Conservation (phyloP, 2,329 filamentous ascomycete species). For the Microdochium bolleyi region DNA sequence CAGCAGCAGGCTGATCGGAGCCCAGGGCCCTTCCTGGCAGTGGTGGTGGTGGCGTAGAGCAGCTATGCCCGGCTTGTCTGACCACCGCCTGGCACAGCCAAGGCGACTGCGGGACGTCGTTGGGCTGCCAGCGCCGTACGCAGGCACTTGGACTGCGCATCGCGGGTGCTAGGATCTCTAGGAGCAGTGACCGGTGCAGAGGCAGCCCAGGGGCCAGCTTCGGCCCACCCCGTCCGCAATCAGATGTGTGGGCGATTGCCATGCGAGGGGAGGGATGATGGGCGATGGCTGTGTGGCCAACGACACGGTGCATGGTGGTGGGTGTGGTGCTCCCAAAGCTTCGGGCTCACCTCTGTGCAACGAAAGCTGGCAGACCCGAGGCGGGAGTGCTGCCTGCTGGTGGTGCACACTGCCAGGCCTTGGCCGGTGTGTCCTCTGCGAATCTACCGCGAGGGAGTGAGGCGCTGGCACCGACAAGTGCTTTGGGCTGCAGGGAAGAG, state of each 20-base stretch:
- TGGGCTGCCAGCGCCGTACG: not conserved
- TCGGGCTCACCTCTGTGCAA: constrained; percentile 1
- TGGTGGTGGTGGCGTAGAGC: constrained; percentile 5
- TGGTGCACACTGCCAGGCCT: not conserved
- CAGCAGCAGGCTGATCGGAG: constrained; percentile 16
- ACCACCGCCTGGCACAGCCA: not conserved
- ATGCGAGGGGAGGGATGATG: not conserved
- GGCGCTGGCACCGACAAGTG: not conserved
- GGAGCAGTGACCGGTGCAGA: no score
- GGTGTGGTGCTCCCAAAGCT: not conserved
- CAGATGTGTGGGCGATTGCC: not conserved
- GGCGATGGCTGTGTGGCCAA: not conserved
- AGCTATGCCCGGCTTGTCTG: constrained; percentile 13
- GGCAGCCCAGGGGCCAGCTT: not conserved
- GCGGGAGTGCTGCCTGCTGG: not conserved
- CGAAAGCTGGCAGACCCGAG: not conserved
- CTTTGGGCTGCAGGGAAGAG: not conserved
- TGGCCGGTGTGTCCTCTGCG: not conserved
- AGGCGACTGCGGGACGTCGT: not conserved
- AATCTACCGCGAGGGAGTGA: not conserved
- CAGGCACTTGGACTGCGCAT: no score
- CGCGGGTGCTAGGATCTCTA: no score
- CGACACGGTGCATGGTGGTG: not conserved
- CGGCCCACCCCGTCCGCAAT: not conserved
- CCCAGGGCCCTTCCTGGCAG: not conserved